Evolutionary conservation across 2,329 filamentous ascomycete species (phyloP).

Genomic region (Stachybotrys echinatus): DNA sequence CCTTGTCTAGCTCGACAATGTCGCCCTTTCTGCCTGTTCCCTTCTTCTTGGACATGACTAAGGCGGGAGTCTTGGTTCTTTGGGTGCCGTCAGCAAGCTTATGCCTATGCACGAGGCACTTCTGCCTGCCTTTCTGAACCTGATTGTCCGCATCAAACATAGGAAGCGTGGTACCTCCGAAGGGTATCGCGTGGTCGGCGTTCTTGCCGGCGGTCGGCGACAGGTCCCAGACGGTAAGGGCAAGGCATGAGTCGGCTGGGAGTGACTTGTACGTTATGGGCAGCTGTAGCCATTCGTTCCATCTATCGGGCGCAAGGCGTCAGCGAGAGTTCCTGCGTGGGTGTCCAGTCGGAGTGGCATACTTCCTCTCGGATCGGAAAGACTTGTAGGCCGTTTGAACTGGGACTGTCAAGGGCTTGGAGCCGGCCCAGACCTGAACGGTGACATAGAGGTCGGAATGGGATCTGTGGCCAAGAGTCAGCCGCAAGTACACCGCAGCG

Average conservation of each 20-base stretch:
- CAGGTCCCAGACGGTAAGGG: conserved; percentile 93
- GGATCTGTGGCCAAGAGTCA: conserved; percentile 42
- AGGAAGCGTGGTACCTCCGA: conserved; percentile 86
- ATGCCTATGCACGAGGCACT: conserved; percentile 79
- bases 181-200: conserved; percentile 77
- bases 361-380: conserved; percentile 71
- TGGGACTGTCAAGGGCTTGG: conserved; percentile 87
- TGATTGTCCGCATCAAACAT: conserved; percentile 94
- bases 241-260: conserved; percentile 75
- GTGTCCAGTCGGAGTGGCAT: conserved; percentile 6
- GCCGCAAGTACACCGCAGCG: conserved; percentile 8
- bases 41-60: conserved; percentile 52
- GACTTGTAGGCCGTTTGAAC: conserved; percentile 90
- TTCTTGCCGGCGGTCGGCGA: conserved; percentile 70
- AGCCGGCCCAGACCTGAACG: conserved; percentile 90
- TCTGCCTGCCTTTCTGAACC: conserved; percentile 84
- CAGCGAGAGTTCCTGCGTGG: conserved; percentile 6
- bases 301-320: conserved; percentile 39
- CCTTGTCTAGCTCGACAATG: conserved; percentile 55
- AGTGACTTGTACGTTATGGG: conserved; percentile 80
- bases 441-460: conserved; percentile 90
- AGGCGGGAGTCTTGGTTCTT: conserved; percentile 68
- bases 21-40: conserved; percentile 45
- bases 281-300: conserved; percentile 95
- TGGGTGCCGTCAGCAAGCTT: conserved; percentile 81